Evolutionary conservation across 2,329 filamentous ascomycete species (phyloP).

Genomic region (Dothistroma pini): DNA sequence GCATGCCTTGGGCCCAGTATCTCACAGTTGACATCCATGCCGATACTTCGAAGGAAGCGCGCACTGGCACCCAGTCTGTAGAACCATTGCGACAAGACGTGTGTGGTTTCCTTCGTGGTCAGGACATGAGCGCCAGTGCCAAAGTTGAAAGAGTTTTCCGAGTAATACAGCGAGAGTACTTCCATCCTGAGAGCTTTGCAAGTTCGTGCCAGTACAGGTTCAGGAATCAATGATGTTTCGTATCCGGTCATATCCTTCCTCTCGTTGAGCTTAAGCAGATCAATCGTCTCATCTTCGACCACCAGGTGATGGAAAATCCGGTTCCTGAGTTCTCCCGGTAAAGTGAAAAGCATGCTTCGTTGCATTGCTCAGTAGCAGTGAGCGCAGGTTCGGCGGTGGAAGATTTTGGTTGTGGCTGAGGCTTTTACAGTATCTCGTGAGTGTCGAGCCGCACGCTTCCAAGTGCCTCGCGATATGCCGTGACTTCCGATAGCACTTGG

Average conservation of each 20-base stretch:
- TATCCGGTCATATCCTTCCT: conserved; percentile 6
- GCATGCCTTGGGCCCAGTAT: conserved; percentile 3
- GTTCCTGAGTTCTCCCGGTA: conserved; percentile 10
- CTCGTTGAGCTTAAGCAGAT: conserved; percentile 3
- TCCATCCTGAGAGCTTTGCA: conserved; percentile 3
- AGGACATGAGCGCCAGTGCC: conserved; percentile 5
- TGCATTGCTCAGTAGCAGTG: not conserved
- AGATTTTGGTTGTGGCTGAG: not conserved
- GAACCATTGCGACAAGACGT: not conserved
- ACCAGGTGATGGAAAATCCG: conserved; percentile 2
- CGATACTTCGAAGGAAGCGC: conserved; percentile 1
- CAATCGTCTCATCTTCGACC: conserved; percentile 1
- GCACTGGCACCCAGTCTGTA: not conserved
- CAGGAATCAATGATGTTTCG: not conserved
- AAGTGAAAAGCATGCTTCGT: not conserved
- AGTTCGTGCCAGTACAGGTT: conserved; percentile 2
- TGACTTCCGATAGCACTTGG: not conserved
- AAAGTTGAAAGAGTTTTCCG: conserved; percentile 6
- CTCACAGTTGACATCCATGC: conserved; percentile 5
- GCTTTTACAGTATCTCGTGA: not conserved
- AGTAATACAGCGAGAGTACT: conserved; percentile 3
- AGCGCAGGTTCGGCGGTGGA: not conserved
- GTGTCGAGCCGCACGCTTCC: not conserved
- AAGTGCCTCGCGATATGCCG: not conserved
- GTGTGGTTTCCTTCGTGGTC: conserved; percentile 4